phyloP scores from a whole-genome alignment of 257 asterid species.

The Solanum chaucha region DNA sequence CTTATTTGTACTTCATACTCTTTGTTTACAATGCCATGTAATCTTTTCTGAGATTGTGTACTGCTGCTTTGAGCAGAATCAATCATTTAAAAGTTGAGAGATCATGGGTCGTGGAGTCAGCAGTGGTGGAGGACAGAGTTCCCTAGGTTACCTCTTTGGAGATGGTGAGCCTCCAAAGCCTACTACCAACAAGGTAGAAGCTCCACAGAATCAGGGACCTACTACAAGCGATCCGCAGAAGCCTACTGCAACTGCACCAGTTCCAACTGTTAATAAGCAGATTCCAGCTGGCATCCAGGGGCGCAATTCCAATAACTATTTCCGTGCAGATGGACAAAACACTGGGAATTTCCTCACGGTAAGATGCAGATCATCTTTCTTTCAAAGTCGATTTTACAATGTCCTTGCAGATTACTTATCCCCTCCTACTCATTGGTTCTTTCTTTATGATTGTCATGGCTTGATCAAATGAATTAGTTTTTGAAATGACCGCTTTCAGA shows the following conservation, averaged over 20 bases:
- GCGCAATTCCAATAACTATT: conserved; percentile 47
- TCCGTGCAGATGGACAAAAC: conserved; percentile 76
- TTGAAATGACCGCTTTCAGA: background rate
- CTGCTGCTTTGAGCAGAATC: conserved; percentile 10
- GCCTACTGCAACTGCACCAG: conserved; percentile 32
- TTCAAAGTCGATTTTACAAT: background rate
- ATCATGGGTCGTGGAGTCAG: conserved; percentile 84
- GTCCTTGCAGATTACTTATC: background rate
- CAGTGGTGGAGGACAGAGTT: conserved; percentile 88
- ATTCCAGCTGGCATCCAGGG: conserved; percentile 65
- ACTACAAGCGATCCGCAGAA: conserved; percentile 30
- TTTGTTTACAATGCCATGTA: background rate
- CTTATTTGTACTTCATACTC: background rate
- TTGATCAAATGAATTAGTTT: background rate
- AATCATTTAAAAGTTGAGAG: background rate
- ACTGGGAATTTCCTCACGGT: conserved; percentile 80
- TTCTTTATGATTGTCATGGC: background rate
- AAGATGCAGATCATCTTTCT: conserved; percentile 5
- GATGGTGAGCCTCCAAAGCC: conserved; percentile 59
- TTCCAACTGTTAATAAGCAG: conserved; percentile 32
- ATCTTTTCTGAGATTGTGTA: background rate
- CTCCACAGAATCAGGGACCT: conserved; percentile 31
- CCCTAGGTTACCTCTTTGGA: conserved; percentile 82
- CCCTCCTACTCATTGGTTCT: background rate
- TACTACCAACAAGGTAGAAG: conserved; percentile 22